phyloP scores from a whole-genome alignment of 129 eudicot genomes.

The Ambrosia trifida region DNA sequence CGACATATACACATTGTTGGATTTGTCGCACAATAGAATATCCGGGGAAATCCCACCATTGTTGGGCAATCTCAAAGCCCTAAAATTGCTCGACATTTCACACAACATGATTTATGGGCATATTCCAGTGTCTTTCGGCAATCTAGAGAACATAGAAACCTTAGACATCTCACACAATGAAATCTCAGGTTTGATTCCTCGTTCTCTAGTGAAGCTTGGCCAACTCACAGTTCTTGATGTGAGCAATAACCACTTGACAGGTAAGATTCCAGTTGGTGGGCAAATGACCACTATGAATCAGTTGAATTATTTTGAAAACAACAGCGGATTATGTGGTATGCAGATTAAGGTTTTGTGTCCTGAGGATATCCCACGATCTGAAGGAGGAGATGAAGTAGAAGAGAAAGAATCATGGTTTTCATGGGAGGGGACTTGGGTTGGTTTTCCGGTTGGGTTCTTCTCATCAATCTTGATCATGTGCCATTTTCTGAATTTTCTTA shows the following conservation, averaged over 20 bases:
- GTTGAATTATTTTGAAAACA: conserved; percentile 45
- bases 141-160: conserved; percentile 45
- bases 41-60: conserved; percentile 41
- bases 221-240: conserved; percentile 41
- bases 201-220: conserved; percentile 35
- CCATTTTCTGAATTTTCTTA: conserved; percentile 22
- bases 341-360: conserved; percentile 43
- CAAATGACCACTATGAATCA: conserved; percentile 57
- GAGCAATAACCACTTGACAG: conserved; percentile 46
- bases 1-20: conserved; percentile 49
- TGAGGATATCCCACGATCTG: conserved; percentile 13
- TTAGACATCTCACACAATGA: conserved; percentile 50
- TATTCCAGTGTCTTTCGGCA: conserved; percentile 44
- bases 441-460: no score
- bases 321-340: conserved; percentile 53
- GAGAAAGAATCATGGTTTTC: no score
- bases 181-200: conserved; percentile 48
- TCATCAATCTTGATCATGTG: conserved; percentile 34
- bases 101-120: conserved; percentile 39
- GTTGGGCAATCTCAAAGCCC: conserved; percentile 44
- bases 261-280: conserved; percentile 44
- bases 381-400: conserved; percentile 12
- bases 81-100: conserved; percentile 53
- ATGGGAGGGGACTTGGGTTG: no score
- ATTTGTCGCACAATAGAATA: conserved; percentile 46